These are phyloP conservation scores for Saccharum hybrid DNA, from an alignment of 202 grass and related monocot species.

Conservation along the genomic window DNA sequence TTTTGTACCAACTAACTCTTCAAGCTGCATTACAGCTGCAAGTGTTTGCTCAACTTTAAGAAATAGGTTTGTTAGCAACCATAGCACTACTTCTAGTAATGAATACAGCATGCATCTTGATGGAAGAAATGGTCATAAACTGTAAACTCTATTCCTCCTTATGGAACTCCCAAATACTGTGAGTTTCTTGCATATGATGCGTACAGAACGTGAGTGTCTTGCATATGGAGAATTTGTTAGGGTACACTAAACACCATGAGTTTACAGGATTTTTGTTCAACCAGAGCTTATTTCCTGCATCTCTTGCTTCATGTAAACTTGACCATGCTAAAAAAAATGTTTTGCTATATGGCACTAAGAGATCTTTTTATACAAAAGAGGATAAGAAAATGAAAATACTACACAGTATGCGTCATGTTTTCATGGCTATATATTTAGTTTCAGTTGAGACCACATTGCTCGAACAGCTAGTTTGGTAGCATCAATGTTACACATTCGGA, in stretches of 20 bases:
- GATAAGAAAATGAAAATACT: not conserved
- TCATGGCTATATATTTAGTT: not conserved
- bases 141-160: not conserved
- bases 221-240: not conserved
- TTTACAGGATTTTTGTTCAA: not conserved
- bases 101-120: not conserved
- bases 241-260: not conserved
- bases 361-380: not conserved
- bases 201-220: not conserved
- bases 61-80: not conserved
- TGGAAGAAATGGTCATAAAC: not conserved
- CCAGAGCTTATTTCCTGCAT: not conserved
- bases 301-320: constrained; percentile 13
- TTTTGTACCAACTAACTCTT: not conserved
- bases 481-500: no score
- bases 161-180: not conserved
- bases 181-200: not conserved
- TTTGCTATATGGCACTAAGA: not conserved
- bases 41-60: not conserved
- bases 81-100: not conserved
- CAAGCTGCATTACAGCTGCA: constrained; percentile 2
- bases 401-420: not conserved
- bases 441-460: not conserved
- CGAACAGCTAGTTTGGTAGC: not conserved
- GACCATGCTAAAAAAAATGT: not conserved